Evolutionary conservation across 495 filamentous ascomycete genomes (phyloP), one percentile per base, ranked within the genome.

Genomic region (Hypoxylon crocopeplum): DNA sequence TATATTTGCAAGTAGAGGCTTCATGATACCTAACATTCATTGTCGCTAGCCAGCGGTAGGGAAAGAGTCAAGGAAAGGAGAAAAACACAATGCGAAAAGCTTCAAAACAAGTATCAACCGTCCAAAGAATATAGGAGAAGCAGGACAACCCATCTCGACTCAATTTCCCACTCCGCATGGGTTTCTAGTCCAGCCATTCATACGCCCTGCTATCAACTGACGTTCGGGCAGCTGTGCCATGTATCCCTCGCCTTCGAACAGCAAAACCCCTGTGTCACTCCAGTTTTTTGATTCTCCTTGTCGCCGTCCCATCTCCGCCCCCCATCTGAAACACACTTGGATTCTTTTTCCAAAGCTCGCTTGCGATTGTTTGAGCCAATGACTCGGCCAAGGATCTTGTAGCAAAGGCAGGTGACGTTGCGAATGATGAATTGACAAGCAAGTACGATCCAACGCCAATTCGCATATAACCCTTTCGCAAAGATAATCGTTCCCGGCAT

Each of bases 391-490:
- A 56, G 50, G 32, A 48, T 41, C 51, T 56, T 51, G 32, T 50
- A 52, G 56, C 51, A 53, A 33, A 61, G 50, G 56, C 34, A 21
- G 56, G 47, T 41, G 45, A 33, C 29, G 40, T 48, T 66, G 62
- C 24, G 37, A 48, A 61, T 45, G 56, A 54, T 21, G 24, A 49
- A 46, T 15, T 15, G 54, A 51, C 56, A 56, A 56, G 41, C 59
- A 62, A 61, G 50, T 46, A 55, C 47, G 42, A 70, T 70, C 68
- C 65, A 70, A 70, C 68, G 62, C 68, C 64, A 56, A 46, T 42
- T 51, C 59, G 30, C 58, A 61, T 36, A 49, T 37, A 60, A 47
- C 58, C 58, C 55, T 22, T 17, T 47, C 41, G 47, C 59, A 58
- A n/a, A 64, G 55, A 63, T 40, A 48, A 51, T 61, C 48, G 32